Evolutionary conservation across 768 basidiomycete genomes (phyloP).

Genomic region (Rhizopogon roseolus): DNA sequence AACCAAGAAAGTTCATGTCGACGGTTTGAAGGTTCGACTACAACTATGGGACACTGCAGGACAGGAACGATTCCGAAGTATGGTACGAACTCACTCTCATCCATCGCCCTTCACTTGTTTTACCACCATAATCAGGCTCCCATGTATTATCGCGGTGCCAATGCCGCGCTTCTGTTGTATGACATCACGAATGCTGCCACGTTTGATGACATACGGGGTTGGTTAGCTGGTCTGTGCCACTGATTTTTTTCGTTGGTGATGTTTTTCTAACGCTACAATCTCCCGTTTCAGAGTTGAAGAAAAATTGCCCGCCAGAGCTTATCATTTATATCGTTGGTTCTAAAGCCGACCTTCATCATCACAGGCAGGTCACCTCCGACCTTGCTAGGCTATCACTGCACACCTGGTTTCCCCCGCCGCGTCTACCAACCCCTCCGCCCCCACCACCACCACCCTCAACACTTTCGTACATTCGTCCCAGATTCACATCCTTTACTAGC

Average conservation of each 20-base stretch:
- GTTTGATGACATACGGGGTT: constrained; percentile 87
- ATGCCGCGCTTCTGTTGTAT: constrained; percentile 90
- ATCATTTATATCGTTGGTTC: constrained; percentile 95
- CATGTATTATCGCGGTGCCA: constrained; percentile 96
- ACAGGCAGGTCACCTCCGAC: constrained; percentile 77
- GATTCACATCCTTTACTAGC: constrained; percentile 38
- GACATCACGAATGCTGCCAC: constrained; percentile 89
- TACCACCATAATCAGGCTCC: constrained; percentile 56
- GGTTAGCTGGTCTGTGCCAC: constrained; percentile 70
- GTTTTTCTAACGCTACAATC: constrained; percentile 1
- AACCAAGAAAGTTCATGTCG: constrained; percentile 84
- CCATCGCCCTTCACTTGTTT: constrained; percentile 2
- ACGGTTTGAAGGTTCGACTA: constrained; percentile 80
- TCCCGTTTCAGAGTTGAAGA: constrained; percentile 68
- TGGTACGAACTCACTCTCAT: constrained; percentile 45
- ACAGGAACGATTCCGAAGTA: constrained; percentile 88
- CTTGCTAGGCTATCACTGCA: constrained; percentile 79
- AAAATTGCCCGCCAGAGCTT: constrained; percentile 82
- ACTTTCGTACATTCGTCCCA: constrained; percentile 30
- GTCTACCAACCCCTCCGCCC: constrained; percentile 59
- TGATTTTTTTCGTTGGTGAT: background rate
- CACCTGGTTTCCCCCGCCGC: constrained; percentile 84
- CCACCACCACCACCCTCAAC: constrained; percentile 49
- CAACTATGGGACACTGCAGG: constrained; percentile 94
- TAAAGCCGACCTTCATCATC: constrained; percentile 74